phyloP scores from a whole-genome alignment of 164 flowering plant species.

The Chimonanthus praecox region DNA sequence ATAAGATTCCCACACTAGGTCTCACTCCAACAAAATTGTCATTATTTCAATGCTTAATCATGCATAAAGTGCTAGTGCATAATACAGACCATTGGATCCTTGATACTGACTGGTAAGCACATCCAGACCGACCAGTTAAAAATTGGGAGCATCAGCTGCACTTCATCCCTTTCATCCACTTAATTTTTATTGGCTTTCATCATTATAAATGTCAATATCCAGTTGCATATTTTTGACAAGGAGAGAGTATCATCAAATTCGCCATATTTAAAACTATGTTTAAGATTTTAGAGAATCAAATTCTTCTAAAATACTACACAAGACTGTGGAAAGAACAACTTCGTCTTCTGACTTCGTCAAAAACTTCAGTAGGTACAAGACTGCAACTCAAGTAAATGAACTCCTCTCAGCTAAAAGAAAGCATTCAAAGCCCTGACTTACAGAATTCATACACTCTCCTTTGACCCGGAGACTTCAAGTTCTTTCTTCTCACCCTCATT shows the following conservation, averaged over 20 bases:
- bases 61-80: no score
- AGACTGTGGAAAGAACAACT: neutral
- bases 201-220: neutral
- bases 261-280: neutral
- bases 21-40: no score
- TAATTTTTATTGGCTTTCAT: neutral
- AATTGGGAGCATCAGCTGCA: no score
- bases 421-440: neutral
- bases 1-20: no score
- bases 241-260: no score
- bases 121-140: no score
- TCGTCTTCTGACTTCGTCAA: neutral
- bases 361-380: neutral
- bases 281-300: neutral
- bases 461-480: conserved; percentile 31
- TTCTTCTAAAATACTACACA: neutral
- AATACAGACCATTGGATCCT: no score
- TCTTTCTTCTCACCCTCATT: conserved; percentile 45
- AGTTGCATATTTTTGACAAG: no score
- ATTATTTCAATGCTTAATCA: no score
- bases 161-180: no score
- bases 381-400: conserved; percentile 1
- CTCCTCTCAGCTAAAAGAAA: neutral
- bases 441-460: conserved; percentile 3
- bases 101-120: no score